Conservation (phyloP, 2,329 filamentous ascomycete genomes). For the Xylaria sp. region DNA sequence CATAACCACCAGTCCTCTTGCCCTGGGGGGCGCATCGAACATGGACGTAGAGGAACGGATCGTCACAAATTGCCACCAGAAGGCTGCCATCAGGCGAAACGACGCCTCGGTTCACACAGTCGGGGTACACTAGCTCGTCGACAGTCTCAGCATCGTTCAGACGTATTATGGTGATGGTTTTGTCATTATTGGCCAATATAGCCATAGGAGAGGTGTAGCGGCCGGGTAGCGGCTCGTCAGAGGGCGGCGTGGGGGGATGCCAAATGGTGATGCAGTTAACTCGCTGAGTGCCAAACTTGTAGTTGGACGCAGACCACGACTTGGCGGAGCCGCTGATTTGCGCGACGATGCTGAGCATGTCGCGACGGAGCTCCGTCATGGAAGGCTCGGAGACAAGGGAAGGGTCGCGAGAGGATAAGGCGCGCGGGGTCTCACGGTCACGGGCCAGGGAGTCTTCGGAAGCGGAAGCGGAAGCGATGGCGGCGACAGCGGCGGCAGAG, state of each 20-base stretch:
- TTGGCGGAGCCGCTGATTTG: constrained; percentile 55
- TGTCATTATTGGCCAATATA: constrained; percentile 90
- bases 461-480: constrained; percentile 50
- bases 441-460: constrained; percentile 48
- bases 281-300: constrained; percentile 68
- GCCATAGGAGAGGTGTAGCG: constrained; percentile 69
- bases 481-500: constrained; percentile 41
- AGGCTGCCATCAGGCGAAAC: constrained; percentile 88
- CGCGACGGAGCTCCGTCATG: constrained; percentile 47
- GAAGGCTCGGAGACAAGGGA: constrained; percentile 48
- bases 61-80: constrained; percentile 87
- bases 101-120: constrained; percentile 93
- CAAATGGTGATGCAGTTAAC: constrained; percentile 75
- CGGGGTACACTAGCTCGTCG: constrained; percentile 77
- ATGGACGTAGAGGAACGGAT: constrained; percentile 87
- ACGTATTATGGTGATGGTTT: constrained; percentile 85
- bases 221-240: constrained; percentile 45
- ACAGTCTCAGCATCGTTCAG: constrained; percentile 73
- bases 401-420: constrained; percentile 42
- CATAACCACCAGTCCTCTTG: constrained; percentile 51
- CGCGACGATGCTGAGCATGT: constrained; percentile 50
- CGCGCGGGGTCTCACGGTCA: constrained; percentile 42
- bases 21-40: constrained; percentile 59
- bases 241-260: constrained; percentile 59
- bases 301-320: constrained; percentile 61